Evolutionary conservation across 225 moss, liverwort and hornwort species (phyloP).

Genomic region (Rhytidiadelphus loreus): DNA sequence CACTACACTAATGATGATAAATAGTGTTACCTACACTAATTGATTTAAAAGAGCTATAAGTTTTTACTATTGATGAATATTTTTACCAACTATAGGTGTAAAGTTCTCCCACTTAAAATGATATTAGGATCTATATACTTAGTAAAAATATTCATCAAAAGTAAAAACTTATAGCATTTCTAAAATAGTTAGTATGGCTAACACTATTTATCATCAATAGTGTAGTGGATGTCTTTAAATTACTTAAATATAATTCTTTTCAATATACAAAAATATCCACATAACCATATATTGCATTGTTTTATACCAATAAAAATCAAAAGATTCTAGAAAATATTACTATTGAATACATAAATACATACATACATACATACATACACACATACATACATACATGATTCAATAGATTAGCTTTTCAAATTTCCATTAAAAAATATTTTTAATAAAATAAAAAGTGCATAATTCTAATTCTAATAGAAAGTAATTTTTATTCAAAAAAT

Average conservation of each 20-base stretch:
- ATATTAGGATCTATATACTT: too few species aligned
- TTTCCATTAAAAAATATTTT: background rate
- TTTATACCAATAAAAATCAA: background rate
- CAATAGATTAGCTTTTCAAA: background rate
- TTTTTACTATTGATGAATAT: too few species aligned
- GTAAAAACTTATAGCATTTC: too few species aligned
- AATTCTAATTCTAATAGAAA: background rate
- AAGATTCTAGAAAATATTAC: background rate
- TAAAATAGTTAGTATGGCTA: too few species aligned
- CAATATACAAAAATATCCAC: background rate
- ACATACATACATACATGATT: background rate
- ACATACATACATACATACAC: background rate
- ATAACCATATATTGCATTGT: background rate
- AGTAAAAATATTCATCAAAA: too few species aligned
- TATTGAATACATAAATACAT: background rate
- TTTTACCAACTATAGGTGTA: too few species aligned
- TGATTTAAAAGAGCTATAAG: too few species aligned
- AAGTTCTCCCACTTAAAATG: too few species aligned
- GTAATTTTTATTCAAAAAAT: background rate
- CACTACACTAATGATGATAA: too few species aligned
- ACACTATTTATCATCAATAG: too few species aligned
- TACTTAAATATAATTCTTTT: background rate
- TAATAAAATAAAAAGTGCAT: fast-evolving
- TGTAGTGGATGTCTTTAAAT: fast-evolving
- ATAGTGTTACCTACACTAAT: too few species aligned